phyloP scores from a whole-genome alignment of 2,329 filamentous ascomycete genomes.

The Pseudogymnoascus sp. region DNA sequence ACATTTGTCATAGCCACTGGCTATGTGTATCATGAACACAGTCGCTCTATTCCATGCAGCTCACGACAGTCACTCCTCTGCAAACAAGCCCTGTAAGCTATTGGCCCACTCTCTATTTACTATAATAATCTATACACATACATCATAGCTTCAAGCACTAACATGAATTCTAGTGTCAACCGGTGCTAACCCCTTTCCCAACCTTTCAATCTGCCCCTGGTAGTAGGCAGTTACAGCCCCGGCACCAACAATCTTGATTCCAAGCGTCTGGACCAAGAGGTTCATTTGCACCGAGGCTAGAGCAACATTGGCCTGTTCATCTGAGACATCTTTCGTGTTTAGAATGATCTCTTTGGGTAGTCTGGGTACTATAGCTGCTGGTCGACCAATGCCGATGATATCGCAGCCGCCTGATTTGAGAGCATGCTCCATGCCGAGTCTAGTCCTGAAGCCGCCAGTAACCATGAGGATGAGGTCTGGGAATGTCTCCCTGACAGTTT shows the following conservation, averaged over 20 bases:
- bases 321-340: conserved; percentile 24
- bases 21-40: no score
- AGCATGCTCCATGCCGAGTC: conserved; percentile 42
- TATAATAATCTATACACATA: background rate
- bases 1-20: no score
- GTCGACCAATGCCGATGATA: conserved; percentile 41
- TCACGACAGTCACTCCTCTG: no score
- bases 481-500: conserved; percentile 40
- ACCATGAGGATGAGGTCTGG: conserved; percentile 44
- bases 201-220: conserved; percentile 24
- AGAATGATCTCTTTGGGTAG: conserved; percentile 33
- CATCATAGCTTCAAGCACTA: background rate
- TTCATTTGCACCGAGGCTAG: background rate
- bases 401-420: conserved; percentile 40
- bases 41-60: no score
- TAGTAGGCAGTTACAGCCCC: conserved; percentile 22
- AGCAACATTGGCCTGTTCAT: conserved; percentile 19
- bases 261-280: background rate
- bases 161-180: conserved; percentile 8
- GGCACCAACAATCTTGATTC: conserved; percentile 16
- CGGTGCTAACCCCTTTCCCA: conserved; percentile 19
- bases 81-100: background rate
- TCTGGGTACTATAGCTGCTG: conserved; percentile 37
- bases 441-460: conserved; percentile 55
- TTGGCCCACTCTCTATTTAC: background rate